These are phyloP conservation scores for Pseudohyphozyma bogoriensis DNA, from an alignment of 768 basidiomycete species.

Conservation along the genomic window DNA sequence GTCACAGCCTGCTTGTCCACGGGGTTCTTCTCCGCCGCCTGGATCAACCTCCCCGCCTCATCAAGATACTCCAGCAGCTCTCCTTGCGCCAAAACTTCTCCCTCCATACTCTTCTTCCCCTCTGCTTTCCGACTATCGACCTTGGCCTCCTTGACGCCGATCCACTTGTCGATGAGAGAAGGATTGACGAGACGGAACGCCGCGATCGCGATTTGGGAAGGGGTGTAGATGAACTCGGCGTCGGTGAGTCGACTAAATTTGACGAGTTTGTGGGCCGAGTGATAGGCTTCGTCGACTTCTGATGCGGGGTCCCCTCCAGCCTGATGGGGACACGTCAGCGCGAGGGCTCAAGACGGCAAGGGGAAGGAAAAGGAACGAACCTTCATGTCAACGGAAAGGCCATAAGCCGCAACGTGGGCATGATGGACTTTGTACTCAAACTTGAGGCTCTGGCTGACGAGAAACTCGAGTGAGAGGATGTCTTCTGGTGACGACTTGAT, in stretches of 20 bases:
- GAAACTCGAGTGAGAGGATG: conserved; percentile 87
- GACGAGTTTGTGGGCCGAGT: too few species aligned
- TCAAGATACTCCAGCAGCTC: conserved; percentile 28
- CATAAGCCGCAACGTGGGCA: conserved; percentile 77
- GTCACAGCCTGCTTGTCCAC: conserved; percentile 77
- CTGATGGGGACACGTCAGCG: too few species aligned
- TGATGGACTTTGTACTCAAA: conserved; percentile 96
- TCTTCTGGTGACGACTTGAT: conserved; percentile 67
- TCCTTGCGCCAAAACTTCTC: conserved; percentile 27
- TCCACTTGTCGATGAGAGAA: conserved; percentile 54
- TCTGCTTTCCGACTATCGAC: too few species aligned
- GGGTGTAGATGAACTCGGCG: conserved; percentile 79
- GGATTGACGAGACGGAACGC: conserved; percentile 59
- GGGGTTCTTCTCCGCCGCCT: conserved; percentile 48
- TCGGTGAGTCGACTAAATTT: conserved; percentile 88
- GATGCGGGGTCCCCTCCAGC: conserved; percentile 40
- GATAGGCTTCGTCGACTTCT: too few species aligned
- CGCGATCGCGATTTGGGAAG: conserved; percentile 85
- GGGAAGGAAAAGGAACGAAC: conserved; percentile 40
- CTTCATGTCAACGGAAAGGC: conserved; percentile 79
- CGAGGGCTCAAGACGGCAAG: background rate
- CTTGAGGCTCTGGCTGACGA: conserved; percentile 82
- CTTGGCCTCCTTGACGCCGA: conserved; percentile 17
- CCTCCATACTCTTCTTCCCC: background rate
- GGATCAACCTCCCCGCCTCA: conserved; percentile 46